Base-by-base conservation (phyloP, 129 eudicot species). In the Pseudognaphalium luteoalbum region DNA sequence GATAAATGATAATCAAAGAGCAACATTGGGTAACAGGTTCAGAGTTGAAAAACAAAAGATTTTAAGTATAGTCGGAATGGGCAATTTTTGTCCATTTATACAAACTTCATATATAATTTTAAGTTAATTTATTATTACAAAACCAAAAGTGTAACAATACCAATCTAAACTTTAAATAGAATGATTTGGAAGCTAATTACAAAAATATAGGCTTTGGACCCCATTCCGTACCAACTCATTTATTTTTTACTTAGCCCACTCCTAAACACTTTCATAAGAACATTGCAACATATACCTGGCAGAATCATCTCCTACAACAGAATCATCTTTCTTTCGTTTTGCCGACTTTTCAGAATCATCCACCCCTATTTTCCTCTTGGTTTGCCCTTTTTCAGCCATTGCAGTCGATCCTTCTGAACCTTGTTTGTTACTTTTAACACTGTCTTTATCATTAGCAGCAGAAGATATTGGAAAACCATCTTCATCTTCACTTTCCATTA, bases 401-500 rank as follows among this genome's bases (percentile, higher is more conserved):
- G 10, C 79, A 20, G 44, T 83, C n/a, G 42, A 57, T 42, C n/a
- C 75, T 52, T 80, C 89, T 30, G 81, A 14, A 19, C 44, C 71
- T 74, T 79, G 74, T 57, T 76, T 73, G 34, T 78, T 75, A 47
- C 33, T 83, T 72, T 21, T 14, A 29, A 35, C 60, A 64, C 19
- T 44, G 51, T 78, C 30, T 56, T 83, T 68, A 42, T 68, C 81
- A 39, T 82, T 79, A 72, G 42, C 75, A 28, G 79, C 60, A 14
- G 88, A 37, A 57, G 91, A 82, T 70, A 85, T 68, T 32, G 97
- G 98, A 86, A 94, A 94, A 0, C 97, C 97, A 80, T 89, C 97
- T 76, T 95, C 98, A 83, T 94, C 97, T 87, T 91, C 97, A 85
- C 96, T 91, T 66, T 89, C 96, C 81, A 87, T 47, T 3, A 76